A percentile compares a stretch with the other conserved stretches of the same genome.
These are phyloP conservation scores for Clavispora asparagi DNA, from an alignment of 805 yeast genomes.

Conservation along the genomic window DNA sequence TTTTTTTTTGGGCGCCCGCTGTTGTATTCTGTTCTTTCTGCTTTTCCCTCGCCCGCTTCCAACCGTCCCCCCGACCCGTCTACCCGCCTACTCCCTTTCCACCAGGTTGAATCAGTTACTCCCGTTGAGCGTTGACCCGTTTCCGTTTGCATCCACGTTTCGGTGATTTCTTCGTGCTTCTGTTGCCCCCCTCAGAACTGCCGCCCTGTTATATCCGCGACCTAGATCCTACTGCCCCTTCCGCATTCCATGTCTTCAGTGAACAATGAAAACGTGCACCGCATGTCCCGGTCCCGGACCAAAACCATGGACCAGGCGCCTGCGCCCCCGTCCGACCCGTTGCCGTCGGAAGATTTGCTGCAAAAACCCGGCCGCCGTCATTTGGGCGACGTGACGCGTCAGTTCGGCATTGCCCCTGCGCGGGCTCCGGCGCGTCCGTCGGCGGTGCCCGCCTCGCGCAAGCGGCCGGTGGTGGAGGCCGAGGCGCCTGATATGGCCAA, in stretches of 20 bases:
- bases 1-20: neutral
- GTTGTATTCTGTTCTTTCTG: neutral
- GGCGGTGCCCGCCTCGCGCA: conserved; percentile 9
- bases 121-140: no score
- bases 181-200: no score
- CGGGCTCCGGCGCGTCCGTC: conserved; percentile 1
- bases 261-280: conserved; percentile 38
- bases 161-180: no score
- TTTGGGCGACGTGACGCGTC: conserved; percentile 37
- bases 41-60: no score
- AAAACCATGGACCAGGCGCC: conserved; percentile 3
- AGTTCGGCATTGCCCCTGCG: conserved; percentile 19
- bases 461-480: conserved; percentile 31
- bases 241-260: conserved; percentile 15
- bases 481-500: conserved; percentile 23
- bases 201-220: no score
- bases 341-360: neutral
- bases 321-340: neutral
- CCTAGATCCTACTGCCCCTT: no score
- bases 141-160: no score
- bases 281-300: conserved; percentile 25
- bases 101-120: no score
- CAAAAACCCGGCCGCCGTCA: conserved; percentile 18
- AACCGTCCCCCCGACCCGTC: no score
- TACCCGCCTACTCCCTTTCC: no score